Evolutionary conservation across 306 rosid species (phyloP), one percentile per base, ranked within the genome.

Genomic region (Casuarina cunninghamiana): DNA sequence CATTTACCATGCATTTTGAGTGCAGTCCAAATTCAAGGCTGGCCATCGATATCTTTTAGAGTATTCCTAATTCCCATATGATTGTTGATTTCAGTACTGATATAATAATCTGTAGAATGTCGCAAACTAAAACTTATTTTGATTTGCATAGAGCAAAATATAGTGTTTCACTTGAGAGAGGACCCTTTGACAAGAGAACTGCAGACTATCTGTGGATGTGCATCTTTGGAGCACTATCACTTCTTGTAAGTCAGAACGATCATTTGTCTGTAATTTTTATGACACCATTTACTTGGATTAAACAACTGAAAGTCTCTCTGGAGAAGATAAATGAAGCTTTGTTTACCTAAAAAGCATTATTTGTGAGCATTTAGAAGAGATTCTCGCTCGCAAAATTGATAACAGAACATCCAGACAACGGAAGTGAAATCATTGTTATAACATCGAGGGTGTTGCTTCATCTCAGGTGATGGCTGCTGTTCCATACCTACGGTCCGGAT

Each of bases 191-290:
- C 83, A 90, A 89, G 84, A 86, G 93, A 83, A 92, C 96, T 44
- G 96, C 96, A 32, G 93, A 92, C 80, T 92, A 78, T 76, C 79
- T 86, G 58, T 92, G 93, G 93, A 92, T 92, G 96, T 67, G 90
- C 37, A 50, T 87, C 58, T 83, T 90, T 79, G 96, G 96, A 61
- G 90, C n/a, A n/a, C n/a, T n/a, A n/a, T n/a, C n/a, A n/a, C n/a
- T n/a, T n/a, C n/a, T n/a, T n/a, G n/a, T n/a, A 84, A 43, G 83
- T 6, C 16, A 48, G 9, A 60, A 61, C 15, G 49, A 41, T 53
- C 35, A 49, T 62, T 60, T n/a, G 16, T 67, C 43, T 21, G 39
- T 6, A 17, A 13, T 45, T 41, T 12, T 44, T 45, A n/a, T n/a
- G n/a, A n/a, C n/a, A n/a, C n/a, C n/a, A n/a, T n/a, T n/a, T n/a